phyloP scores from a whole-genome alignment of 1,284 basidiomycete genomes.

The Exobasidium cylindrosporum region DNA sequence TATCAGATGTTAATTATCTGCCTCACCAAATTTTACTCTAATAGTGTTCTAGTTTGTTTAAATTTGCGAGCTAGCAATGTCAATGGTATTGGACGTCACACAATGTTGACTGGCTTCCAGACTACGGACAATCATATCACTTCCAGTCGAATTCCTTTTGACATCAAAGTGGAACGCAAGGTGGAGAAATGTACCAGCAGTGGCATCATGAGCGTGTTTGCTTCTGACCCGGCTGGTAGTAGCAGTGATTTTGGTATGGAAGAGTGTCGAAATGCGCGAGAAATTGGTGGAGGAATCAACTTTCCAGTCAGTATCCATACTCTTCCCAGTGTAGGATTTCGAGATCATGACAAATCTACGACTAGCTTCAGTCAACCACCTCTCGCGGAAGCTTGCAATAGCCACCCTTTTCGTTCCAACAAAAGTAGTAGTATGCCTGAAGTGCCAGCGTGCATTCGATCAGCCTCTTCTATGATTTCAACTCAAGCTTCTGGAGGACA shows the following conservation, averaged over 20 bases:
- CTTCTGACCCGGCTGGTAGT: background rate
- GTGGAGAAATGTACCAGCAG: background rate
- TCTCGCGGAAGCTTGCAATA: too few relatives aligned
- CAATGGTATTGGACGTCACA: background rate
- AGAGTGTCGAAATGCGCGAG: background rate
- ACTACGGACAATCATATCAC: background rate
- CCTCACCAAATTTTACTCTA: constrained; percentile 9
- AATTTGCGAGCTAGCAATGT: constrained; percentile 2
- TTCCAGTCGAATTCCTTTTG: background rate
- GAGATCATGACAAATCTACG: too few relatives aligned
- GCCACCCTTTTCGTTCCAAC: too few relatives aligned
- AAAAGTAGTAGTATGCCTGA: too few relatives aligned
- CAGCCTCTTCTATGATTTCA: too few relatives aligned
- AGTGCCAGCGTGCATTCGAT: too few relatives aligned
- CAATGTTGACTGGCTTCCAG: background rate
- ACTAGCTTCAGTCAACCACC: too few relatives aligned
- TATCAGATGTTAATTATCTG: constrained; percentile 8
- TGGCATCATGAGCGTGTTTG: background rate
- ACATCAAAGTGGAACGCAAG: background rate
- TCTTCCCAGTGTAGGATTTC: too few relatives aligned
- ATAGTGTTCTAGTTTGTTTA: constrained; percentile 7
- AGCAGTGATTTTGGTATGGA: background rate
- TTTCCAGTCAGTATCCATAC: too few relatives aligned
- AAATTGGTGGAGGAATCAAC: too few relatives aligned
- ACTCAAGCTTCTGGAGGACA: too few relatives aligned